A percentile compares a stretch with the other conserved stretches of the same genome.
Evolutionary conservation across 2,329 filamentous ascomycete species (phyloP).

Genomic region (Stenocarpella maydis): DNA sequence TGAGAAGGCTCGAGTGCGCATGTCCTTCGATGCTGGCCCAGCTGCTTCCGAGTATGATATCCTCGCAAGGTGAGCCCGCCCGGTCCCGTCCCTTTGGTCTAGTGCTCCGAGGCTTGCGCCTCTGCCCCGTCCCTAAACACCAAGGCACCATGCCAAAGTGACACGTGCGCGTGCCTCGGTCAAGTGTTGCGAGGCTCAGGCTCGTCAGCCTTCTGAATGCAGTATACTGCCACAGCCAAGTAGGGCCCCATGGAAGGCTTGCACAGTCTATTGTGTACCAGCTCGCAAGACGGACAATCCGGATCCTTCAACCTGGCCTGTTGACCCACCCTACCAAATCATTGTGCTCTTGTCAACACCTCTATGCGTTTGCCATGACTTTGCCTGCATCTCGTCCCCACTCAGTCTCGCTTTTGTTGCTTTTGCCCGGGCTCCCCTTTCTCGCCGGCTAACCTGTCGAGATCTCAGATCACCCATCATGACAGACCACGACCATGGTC

Average conservation of each 20-base stretch:
- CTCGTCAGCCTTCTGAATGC: slow-evolving; percentile 10
- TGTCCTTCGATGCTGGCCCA: slow-evolving; percentile 79
- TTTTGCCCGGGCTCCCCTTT: slow-evolving; percentile 39
- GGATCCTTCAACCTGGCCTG: slow-evolving; percentile 30
- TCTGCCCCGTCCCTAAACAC: slow-evolving; percentile 20
- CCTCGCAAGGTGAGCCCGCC: slow-evolving; percentile 72
- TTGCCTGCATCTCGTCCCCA: slow-evolving; percentile 8
- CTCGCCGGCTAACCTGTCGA: slow-evolving; percentile 28
- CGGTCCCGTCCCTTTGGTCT: slow-evolving; percentile 28
- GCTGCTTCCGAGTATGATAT: slow-evolving; percentile 71
- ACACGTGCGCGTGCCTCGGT: slow-evolving; percentile 19
- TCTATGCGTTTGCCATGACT: slow-evolving; percentile 10
- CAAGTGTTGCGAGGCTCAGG: slow-evolving; percentile 17
- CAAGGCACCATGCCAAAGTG: slow-evolving; percentile 20
- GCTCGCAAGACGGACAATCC: slow-evolving; percentile 37
- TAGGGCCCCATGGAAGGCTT: neutral
- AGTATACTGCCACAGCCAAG: neutral
- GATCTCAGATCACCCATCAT: slow-evolving; percentile 77
- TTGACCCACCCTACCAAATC: slow-evolving; percentile 39
- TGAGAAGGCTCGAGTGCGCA: slow-evolving; percentile 70
- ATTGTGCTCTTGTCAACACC: slow-evolving; percentile 22
- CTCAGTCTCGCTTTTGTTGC: slow-evolving; percentile 31
- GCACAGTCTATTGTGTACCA: neutral
- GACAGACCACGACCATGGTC: slow-evolving; percentile 85
- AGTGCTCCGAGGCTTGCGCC: slow-evolving; percentile 38